phyloP scores from a whole-genome alignment of 2,329 filamentous ascomycete genomes.

The Tolypocladium nubicola region DNA sequence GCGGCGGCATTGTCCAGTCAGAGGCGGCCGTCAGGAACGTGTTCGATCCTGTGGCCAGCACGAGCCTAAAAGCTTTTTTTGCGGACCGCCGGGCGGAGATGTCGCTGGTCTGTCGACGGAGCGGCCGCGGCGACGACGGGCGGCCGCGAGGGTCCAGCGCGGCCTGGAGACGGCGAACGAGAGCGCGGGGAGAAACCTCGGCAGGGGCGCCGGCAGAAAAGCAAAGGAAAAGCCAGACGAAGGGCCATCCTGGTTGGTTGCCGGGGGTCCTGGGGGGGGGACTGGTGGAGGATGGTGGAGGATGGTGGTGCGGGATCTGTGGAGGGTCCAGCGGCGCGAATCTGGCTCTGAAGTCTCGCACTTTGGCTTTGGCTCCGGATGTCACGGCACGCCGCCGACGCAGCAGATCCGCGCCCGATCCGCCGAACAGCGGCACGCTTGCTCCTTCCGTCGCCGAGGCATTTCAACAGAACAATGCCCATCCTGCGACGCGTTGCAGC shows the following conservation, averaged over 20 bases:
- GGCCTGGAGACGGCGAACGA: not conserved
- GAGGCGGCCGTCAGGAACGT: conserved; percentile 6
- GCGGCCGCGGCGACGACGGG: not conserved
- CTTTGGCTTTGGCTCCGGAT: not conserved
- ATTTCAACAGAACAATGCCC: too few species aligned
- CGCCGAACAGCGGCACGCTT: not conserved
- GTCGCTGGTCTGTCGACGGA: not conserved
- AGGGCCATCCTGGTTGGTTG: not conserved
- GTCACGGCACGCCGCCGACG: not conserved
- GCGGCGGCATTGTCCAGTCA: conserved; percentile 8
- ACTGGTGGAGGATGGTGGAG: not conserved
- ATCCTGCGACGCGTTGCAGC: too few species aligned
- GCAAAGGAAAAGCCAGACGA: not conserved
- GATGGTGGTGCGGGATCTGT: not conserved
- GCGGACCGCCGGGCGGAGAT: not conserved
- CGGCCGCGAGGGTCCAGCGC: not conserved
- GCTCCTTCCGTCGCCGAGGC: not conserved
- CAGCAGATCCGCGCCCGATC: not conserved
- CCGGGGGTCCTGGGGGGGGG: not conserved
- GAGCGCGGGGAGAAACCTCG: not conserved
- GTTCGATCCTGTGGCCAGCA: conserved; percentile 7
- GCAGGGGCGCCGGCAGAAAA: not conserved
- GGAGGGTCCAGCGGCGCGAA: not conserved
- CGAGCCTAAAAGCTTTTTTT: conserved; percentile 4
- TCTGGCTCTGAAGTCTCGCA: not conserved